Conservation (phyloP, 2,329 filamentous ascomycete genomes). For the Penicillium sp. region DNA sequence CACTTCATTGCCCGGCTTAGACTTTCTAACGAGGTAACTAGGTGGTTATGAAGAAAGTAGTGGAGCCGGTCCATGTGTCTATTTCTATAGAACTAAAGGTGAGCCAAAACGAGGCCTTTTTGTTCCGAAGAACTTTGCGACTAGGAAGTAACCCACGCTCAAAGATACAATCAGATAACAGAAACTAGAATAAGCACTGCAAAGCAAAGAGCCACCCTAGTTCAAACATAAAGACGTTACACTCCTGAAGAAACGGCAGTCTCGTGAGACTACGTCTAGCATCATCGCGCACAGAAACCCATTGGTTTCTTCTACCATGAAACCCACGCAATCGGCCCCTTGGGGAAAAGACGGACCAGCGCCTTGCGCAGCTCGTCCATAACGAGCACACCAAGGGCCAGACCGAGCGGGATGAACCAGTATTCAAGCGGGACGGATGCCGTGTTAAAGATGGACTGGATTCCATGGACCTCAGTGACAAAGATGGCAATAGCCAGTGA, state of each 20-base stretch:
- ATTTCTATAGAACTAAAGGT: neutral
- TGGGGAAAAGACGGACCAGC: conserved; percentile 46
- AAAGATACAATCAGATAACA: neutral
- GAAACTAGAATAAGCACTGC: neutral
- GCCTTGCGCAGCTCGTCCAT: conserved; percentile 54
- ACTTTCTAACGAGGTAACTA: too few species aligned
- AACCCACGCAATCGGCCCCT: conserved; percentile 44
- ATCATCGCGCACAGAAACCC: neutral
- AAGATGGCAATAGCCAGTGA: conserved; percentile 52
- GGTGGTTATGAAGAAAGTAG: neutral
- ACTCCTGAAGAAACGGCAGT: neutral
- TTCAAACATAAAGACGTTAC: neutral
- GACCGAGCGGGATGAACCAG: conserved; percentile 51
- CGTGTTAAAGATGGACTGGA: conserved; percentile 49
- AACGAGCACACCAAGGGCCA: conserved; percentile 49
- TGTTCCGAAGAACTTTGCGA: neutral
- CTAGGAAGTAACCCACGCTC: neutral
- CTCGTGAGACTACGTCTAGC: neutral
- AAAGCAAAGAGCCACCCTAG: neutral
- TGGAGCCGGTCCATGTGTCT: neutral
- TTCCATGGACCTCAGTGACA: conserved; percentile 50
- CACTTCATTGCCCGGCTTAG: too few species aligned
- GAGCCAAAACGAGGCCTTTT: neutral
- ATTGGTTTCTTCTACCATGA: conserved; percentile 43
- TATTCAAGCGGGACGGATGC: conserved; percentile 50